These are phyloP conservation scores for Lipomyces yamadae DNA, from an alignment of 805 yeast species.

Conservation along the genomic window DNA sequence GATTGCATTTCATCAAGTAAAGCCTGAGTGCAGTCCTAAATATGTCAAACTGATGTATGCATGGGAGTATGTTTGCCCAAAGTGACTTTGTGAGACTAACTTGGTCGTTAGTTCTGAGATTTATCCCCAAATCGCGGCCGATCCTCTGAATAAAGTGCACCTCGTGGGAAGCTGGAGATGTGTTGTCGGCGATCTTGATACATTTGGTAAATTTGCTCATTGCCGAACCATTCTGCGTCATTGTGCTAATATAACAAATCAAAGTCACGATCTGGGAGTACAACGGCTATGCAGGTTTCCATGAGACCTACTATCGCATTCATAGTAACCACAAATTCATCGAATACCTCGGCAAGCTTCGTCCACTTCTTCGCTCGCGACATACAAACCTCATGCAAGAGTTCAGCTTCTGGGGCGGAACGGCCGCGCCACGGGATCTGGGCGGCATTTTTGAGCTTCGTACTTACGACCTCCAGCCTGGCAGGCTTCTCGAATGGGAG, in stretches of 20 bases:
- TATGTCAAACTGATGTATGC: conserved; percentile 45
- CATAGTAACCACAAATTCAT: conserved; percentile 44
- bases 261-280: conserved; percentile 51
- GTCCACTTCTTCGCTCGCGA: conserved; percentile 46
- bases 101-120: conserved; percentile 33
- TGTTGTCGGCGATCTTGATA: conserved; percentile 51
- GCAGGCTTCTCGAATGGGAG: conserved; percentile 52
- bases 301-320: conserved; percentile 46
- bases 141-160: conserved; percentile 44
- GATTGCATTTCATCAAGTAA: conserved; percentile 47
- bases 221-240: not conserved
- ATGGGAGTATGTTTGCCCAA: too few species aligned
- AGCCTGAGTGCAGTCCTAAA: conserved; percentile 46
- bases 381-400: conserved; percentile 49
- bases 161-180: conserved; percentile 53
- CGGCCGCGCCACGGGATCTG: conserved; percentile 49
- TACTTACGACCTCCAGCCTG: conserved; percentile 49
- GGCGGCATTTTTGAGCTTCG: conserved; percentile 53
- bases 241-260: too few species aligned
- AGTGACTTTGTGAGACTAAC: not conserved
- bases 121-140: conserved; percentile 46
- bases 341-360: conserved; percentile 42
- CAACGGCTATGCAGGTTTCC: conserved; percentile 51
- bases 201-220: conserved; percentile 39
- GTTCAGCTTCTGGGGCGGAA: conserved; percentile 54